These are phyloP conservation scores for Mortierella sp. DNA, from an alignment of 371 early-diverging fungal species.

Conservation along the genomic window DNA sequence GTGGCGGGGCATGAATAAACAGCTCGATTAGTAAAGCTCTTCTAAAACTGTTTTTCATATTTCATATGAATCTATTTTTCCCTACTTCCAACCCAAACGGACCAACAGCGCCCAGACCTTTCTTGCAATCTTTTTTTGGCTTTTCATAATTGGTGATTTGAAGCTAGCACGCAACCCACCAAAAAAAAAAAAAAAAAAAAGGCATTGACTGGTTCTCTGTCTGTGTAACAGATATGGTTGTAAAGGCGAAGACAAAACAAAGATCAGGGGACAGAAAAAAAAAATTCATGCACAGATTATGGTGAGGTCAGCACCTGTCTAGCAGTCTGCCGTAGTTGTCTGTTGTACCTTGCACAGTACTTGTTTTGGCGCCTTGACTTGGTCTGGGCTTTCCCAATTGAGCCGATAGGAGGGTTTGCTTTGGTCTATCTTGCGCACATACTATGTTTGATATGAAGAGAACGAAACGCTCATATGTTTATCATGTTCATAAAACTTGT, in stretches of 20 bases:
- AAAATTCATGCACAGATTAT: not conserved
- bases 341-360: not conserved
- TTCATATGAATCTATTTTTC: too few species aligned
- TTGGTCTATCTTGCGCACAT: not conserved
- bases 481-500: slow-evolving; percentile 1
- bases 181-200: not conserved
- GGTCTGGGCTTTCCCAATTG: slow-evolving; percentile 4
- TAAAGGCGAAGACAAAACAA: not conserved
- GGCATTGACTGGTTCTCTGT: not conserved
- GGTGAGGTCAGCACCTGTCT: not conserved
- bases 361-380: not conserved
- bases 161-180: not conserved
- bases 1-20: too few species aligned
- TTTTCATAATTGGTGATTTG: not conserved
- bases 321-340: not conserved
- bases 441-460: not conserved
- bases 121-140: slow-evolving; percentile 1
- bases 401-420: too few species aligned
- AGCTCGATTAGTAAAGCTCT: too few species aligned
- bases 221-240: not conserved
- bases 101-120: slow-evolving; percentile 27
- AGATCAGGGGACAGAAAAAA: not conserved
- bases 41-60: too few species aligned
- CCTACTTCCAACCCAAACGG: not conserved
- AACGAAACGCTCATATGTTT: not conserved